A percentile compares a stretch with the other conserved stretches of the same genome.
Evolutionary conservation across 73 alveolate species (phyloP).

Genomic region (Paramecium octaurelia): DNA sequence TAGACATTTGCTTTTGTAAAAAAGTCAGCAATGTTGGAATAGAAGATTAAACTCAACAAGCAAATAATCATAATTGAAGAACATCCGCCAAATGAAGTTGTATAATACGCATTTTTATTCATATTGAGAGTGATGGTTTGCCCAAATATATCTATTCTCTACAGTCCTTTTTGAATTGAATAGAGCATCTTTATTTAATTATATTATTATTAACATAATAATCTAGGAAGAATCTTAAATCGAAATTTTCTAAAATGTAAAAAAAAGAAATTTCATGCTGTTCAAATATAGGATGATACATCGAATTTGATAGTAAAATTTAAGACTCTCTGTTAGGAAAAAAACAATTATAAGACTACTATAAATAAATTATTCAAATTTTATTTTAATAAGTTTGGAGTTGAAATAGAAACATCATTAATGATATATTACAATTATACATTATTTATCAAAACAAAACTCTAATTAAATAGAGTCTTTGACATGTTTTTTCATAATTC

Average conservation of each 20-base stretch:
- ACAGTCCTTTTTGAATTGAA: background rate
- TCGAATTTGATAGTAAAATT: background rate
- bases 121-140: background rate
- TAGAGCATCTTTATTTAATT: background rate
- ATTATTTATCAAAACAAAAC: background rate
- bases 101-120: background rate
- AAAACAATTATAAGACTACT: background rate
- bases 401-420: no score
- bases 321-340: background rate
- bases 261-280: background rate
- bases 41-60: background rate
- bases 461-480: background rate
- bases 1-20: background rate
- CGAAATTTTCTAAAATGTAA: background rate
- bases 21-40: background rate
- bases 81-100: background rate
- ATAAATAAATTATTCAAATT: no score
- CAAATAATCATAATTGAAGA: background rate
- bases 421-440: background rate
- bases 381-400: no score
- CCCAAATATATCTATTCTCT: background rate
- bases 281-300: background rate
- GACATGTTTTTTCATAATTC: background rate
- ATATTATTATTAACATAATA: background rate
- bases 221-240: background rate